These are phyloP conservation scores for Backusella sp. DNA, from an alignment of 192 early-diverging fungal genomes.

Conservation along the genomic window DNA sequence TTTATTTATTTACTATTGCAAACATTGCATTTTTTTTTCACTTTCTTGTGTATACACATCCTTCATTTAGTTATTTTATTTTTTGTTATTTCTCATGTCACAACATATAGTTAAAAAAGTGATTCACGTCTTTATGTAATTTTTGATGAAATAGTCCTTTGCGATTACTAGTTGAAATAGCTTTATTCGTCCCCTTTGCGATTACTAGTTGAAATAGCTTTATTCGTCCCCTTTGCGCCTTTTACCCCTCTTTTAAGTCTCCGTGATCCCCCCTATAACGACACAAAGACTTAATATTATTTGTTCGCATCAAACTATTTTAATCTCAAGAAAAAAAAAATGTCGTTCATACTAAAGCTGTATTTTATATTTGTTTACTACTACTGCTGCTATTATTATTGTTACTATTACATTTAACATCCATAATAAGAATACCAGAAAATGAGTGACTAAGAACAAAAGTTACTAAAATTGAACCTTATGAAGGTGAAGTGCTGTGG, in stretches of 20 bases:
- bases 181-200: background rate
- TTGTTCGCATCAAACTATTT: slow-evolving; percentile 2
- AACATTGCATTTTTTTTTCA: background rate
- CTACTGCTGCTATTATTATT: too few species aligned
- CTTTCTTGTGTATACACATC: background rate
- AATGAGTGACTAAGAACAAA: background rate
- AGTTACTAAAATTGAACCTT: background rate
- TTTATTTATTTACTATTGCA: background rate
- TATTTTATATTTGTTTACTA: background rate
- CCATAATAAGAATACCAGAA: background rate
- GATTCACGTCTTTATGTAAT: background rate
- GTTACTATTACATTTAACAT: too few species aligned
- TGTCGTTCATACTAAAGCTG: background rate
- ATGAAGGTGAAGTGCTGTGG: background rate
- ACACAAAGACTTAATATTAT: slow-evolving; percentile 1
- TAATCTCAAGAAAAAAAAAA: slow-evolving; percentile 3
- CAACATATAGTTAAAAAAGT: background rate
- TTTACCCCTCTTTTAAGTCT: slow-evolving; percentile 1
- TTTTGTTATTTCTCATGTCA: background rate
- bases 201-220: background rate
- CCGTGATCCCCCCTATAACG: slow-evolving; percentile 1
- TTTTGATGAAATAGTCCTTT: background rate
- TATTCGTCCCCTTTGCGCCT: slow-evolving; percentile 4
- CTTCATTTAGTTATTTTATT: background rate
- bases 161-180: background rate